Base-by-base conservation (phyloP, 306 rosid species). In the Alnus rubra region DNA sequence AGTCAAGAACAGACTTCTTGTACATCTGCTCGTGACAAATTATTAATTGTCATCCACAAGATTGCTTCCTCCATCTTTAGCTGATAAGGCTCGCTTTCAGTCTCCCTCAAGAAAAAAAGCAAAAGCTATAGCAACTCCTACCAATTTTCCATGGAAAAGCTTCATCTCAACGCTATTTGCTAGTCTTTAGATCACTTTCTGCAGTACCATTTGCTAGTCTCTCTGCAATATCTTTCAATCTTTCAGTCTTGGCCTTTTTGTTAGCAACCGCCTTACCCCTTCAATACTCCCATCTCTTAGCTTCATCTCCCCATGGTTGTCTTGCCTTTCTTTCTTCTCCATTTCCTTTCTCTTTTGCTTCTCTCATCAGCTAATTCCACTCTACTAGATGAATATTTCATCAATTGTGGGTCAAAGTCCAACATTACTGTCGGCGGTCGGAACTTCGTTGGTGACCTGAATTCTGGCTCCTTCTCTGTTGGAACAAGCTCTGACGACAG, bases 341-440 rank as follows among this genome's bases (percentile, higher is more conserved):
- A 31, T 51, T 82, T 77, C 33, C 68, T 42, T 28, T 80, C 56
- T 68, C 78, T 85, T 73, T 76, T 83, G 75, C 85, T 69, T 0
- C 58, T 76, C 42, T 86, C 83, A 58, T 82, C 63, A 12, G 82
- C 81, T 1, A 18, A 16, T 13, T 82, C 78, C 64, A 13, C 4
- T 18, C 28, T 23, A 23, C 28, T 23, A 23, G 28, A 23, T 23
- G 74, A 67, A 65, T 83, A 88, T 74, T 86, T 85, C 58, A 74
- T 87, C 79, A 90, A 77, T 13, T 85, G 92, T 35, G 94, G 90
- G 0, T 85, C 90, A 0, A 37, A 58, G 0, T n/a, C 0, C 54
- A 7, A 18, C 13, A 68, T 35, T 0, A 18, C 1, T 0, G 31
- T 9, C 64, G 48, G 1, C 3, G 2, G 0, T 23, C 52, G 5